Base-by-base conservation (phyloP, 805 yeast genomes). In the Suhomyces sp. region DNA sequence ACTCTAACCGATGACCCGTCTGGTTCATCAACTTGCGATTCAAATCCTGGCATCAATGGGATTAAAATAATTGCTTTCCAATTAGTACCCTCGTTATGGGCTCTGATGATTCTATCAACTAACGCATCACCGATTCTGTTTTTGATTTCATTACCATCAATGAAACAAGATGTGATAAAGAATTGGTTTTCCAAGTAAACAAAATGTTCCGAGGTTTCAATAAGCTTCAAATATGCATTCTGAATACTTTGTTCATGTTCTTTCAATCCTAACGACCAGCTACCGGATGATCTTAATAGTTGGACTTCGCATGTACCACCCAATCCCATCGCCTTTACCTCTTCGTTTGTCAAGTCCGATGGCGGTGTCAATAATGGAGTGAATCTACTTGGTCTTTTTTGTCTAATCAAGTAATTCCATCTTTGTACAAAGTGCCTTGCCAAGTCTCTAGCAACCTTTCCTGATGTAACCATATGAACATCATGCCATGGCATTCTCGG, bases 401-500 rank as follows among this genome's bases (percentile, higher is more conserved):
- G 96, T 52, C 98, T 77, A 33, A 95, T 60, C 25, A 93, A 68
- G 54, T 87, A 93, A 56, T 93, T 93, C 98, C 98, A 93, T 50
- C 99, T 76, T 65, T 93, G 98, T 10, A 88, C 95, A 61, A 95
- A 93, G 58, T 93, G 98, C 38, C 98, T 76, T 0, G 95, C 76
- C 34, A 91, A 61, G 58, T 93, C 99, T 40, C 97, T 74, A 0
- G 98, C 98, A 3, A 90, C 79, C 51, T 90, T 95, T 10, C 99
- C 99, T 2, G 90, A 77, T 1, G 95, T 80, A 64, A 88, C 79
- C 95, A 90, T 93, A 48, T 93, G 98, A 24, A 93, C 87, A 71
- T 93, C 99, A 60, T 93, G 99, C 99, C 98, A 93, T 7, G 98
- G 98, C 99, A 93, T 93, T 50, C 99, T 76, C 2, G 98, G 98